Percentiles rank a stretch among this genome's conserved stretches.
phyloP scores from a whole-genome alignment of 148 eudicot genomes.

The Cornus controversa region DNA sequence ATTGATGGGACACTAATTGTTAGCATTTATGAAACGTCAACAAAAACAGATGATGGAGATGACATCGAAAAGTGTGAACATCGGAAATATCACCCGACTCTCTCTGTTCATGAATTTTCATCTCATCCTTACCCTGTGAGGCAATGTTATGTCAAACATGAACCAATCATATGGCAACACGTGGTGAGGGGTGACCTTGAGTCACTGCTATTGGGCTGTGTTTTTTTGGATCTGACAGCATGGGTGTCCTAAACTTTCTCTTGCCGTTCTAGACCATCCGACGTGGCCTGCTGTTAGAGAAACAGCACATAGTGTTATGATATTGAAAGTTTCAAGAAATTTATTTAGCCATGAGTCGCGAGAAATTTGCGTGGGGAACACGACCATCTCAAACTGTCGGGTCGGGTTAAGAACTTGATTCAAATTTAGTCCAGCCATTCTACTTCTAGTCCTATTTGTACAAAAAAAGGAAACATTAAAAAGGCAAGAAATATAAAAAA shows the following conservation, averaged over 20 bases:
- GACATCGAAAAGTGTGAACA: background rate
- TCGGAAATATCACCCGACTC: background rate
- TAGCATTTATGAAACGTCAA: too few relatives aligned
- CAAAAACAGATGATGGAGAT: background rate
- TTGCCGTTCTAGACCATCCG: background rate
- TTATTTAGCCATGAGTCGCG: background rate
- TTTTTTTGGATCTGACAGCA: background rate
- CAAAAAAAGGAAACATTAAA: too few relatives aligned
- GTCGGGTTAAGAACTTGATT: too few relatives aligned
- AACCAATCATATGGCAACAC: background rate
- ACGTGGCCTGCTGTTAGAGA: background rate
- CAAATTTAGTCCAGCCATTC: too few relatives aligned
- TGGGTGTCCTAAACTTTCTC: background rate
- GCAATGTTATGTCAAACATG: background rate
- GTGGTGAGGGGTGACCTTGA: background rate
- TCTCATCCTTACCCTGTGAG: background rate
- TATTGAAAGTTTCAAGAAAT: background rate
- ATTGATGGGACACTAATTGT: too few relatives aligned
- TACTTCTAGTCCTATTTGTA: too few relatives aligned
- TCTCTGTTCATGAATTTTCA: too few relatives aligned
- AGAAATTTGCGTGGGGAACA: too few relatives aligned
- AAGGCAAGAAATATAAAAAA: too few relatives aligned
- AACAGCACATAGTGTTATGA: background rate
- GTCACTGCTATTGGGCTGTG: background rate
- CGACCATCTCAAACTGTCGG: background rate